Conservation (phyloP, 2,329 filamentous ascomycete species). For the Akanthomyces dipterigenus region DNA sequence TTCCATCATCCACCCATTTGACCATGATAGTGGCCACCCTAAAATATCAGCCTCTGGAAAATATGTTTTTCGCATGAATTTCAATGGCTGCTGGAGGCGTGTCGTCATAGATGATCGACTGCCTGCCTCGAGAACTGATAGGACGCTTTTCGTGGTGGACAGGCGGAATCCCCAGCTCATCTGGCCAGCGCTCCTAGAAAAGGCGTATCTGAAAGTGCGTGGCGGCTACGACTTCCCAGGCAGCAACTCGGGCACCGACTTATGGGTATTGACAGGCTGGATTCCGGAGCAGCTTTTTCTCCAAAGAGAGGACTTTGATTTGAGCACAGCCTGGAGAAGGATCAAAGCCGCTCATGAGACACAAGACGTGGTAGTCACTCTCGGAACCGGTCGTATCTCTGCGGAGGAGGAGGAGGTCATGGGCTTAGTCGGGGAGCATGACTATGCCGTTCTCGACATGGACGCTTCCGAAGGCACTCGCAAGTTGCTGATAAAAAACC, state of each 20-base stretch:
- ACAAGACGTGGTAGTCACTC: conserved; percentile 78
- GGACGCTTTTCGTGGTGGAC: conserved; percentile 82
- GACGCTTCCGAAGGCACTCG: conserved; percentile 54
- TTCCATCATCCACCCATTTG: conserved; percentile 69
- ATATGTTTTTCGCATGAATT: conserved; percentile 87
- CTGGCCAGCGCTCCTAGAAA: conserved; percentile 91
- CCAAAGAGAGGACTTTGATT: conserved; percentile 72
- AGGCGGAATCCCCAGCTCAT: conserved; percentile 72
- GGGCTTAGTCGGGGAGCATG: conserved; percentile 82
- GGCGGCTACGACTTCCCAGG: conserved; percentile 97
- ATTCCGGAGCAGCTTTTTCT: conserved; percentile 93
- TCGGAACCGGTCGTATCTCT: conserved; percentile 81
- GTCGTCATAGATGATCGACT: conserved; percentile 86
- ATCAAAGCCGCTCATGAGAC: conserved; percentile 67
- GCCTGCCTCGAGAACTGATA: conserved; percentile 66
- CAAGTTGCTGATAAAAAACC: conserved; percentile 84
- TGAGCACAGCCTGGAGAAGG: conserved; percentile 69
- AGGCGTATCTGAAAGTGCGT: conserved; percentile 90
- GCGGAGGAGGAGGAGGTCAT: conserved; percentile 69
- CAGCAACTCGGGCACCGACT: conserved; percentile 91
- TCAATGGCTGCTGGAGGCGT: conserved; percentile 86
- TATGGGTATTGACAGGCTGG: conserved; percentile 92
- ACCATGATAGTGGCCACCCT: conserved; percentile 51
- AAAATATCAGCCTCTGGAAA: conserved; percentile 70
- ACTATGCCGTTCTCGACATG: conserved; percentile 85